Percentiles rank a stretch among this genome's conserved stretches.
These are phyloP conservation scores for Leccinellum luteum DNA, from an alignment of 768 basidiomycete genomes.

Conservation along the genomic window DNA sequence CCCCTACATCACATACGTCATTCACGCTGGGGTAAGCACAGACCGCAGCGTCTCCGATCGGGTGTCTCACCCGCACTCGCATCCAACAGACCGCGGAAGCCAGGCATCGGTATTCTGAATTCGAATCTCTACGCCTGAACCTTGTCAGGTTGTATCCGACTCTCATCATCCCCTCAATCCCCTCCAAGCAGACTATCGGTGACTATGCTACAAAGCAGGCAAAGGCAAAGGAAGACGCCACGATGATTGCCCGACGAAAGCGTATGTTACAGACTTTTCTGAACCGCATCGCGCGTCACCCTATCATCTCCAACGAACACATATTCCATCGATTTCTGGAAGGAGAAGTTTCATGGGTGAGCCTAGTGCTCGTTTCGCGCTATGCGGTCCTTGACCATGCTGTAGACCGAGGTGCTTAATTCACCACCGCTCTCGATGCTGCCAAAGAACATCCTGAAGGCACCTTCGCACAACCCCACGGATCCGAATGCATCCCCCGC, in stretches of 20 bases:
- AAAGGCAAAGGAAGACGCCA: slow-evolving; percentile 94
- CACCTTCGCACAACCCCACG: slow-evolving; percentile 92
- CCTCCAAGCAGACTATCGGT: slow-evolving; percentile 91
- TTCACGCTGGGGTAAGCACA: slow-evolving; percentile 73
- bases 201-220: slow-evolving; percentile 97
- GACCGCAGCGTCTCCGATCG: slow-evolving; percentile 1
- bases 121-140: slow-evolving; percentile 85
- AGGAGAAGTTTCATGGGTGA: slow-evolving; percentile 93
- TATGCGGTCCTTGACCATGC: slow-evolving; percentile 5
- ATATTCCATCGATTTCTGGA: slow-evolving; percentile 96
- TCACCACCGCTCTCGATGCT: slow-evolving; percentile 88
- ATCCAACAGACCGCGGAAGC: slow-evolving; percentile 68
- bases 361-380: slow-evolving; percentile 21
- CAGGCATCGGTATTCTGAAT: slow-evolving; percentile 93
- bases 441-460: slow-evolving; percentile 94
- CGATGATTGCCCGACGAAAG: slow-evolving; percentile 88
- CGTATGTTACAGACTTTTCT: slow-evolving; percentile 95
- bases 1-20: slow-evolving; percentile 93
- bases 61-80: slow-evolving; percentile 10
- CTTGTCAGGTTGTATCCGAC: slow-evolving; percentile 92
- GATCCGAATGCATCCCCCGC: slow-evolving; percentile 69
- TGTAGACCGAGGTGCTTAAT: slow-evolving; percentile 85
- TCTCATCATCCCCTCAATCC: slow-evolving; percentile 95
- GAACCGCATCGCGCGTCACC: slow-evolving; percentile 84
- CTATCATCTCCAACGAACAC: slow-evolving; percentile 94